Percentiles rank a stretch among this genome's conserved stretches.
Evolutionary conservation across 352 stramenopile species (phyloP).

Genomic region (Globisporangium heterothallicum): DNA sequence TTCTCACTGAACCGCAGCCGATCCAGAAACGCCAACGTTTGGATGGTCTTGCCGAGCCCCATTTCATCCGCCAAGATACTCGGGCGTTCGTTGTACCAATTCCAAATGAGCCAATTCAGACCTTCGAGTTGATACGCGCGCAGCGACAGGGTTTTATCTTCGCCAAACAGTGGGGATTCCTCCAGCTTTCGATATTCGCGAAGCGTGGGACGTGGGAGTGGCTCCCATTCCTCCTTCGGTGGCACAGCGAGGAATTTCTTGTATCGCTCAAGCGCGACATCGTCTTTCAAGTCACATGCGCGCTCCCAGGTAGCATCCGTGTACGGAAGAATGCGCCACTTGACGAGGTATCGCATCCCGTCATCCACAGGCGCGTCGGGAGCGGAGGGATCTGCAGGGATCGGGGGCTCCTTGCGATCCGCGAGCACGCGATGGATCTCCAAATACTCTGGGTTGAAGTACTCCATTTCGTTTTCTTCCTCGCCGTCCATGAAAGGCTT

Average conservation of each 20-base stretch:
- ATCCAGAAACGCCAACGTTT: constrained; percentile 93
- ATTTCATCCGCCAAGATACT: constrained; percentile 89
- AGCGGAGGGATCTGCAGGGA: constrained; percentile 41
- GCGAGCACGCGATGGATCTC: constrained; percentile 87
- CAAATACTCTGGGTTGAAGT: constrained; percentile 89
- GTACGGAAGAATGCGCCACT: constrained; percentile 85
- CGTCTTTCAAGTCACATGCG: constrained; percentile 82
- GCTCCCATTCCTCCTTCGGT: constrained; percentile 52
- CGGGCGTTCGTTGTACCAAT: constrained; percentile 86
- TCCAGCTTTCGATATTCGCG: constrained; percentile 87
- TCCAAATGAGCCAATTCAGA: constrained; percentile 87
- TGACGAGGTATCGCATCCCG: constrained; percentile 78
- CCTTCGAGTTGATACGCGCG: constrained; percentile 85
- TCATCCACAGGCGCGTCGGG: constrained; percentile 80
- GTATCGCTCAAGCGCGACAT: constrained; percentile 77
- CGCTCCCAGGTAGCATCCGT: constrained; percentile 86
- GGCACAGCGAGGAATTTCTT: constrained; percentile 48
- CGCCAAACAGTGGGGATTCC: constrained; percentile 64
- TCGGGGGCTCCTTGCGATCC: constrained; percentile 58
- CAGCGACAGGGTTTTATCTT: constrained; percentile 65
- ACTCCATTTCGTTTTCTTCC: constrained; percentile 57
- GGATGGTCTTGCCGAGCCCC: constrained; percentile 92
- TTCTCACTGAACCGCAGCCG: constrained; percentile 88
- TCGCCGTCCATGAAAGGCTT: constrained; percentile 28
- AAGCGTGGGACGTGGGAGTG: constrained; percentile 56